Evolutionary conservation across 495 filamentous ascomycete genomes (phyloP).

Genomic region (Podospora didyma): DNA sequence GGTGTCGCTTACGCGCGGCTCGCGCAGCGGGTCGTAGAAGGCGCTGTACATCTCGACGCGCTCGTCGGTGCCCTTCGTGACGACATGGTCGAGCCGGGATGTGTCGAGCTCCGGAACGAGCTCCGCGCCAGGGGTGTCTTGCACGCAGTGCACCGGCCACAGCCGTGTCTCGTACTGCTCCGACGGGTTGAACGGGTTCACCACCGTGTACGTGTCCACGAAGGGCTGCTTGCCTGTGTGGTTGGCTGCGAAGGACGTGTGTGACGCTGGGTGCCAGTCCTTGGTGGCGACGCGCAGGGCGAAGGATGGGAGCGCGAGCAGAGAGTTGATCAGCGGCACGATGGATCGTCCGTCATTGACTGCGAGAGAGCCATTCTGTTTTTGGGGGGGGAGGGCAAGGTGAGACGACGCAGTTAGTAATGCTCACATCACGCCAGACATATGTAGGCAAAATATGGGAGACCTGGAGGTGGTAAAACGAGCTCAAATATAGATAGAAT

Average conservation of each 20-base stretch:
- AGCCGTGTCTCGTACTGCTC: slow-evolving; percentile 66
- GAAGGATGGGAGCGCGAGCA: slow-evolving; percentile 68
- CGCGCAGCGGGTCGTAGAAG: slow-evolving; percentile 66
- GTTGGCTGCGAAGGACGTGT: slow-evolving; percentile 87
- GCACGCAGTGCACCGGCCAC: slow-evolving; percentile 90
- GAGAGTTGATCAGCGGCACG: slow-evolving; percentile 65
- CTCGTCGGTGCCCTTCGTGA: slow-evolving; percentile 73
- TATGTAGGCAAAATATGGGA: no score
- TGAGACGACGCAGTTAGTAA: background rate
- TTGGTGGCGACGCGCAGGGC: slow-evolving; percentile 72
- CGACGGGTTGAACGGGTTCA: slow-evolving; percentile 60
- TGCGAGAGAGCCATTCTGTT: slow-evolving; percentile 75
- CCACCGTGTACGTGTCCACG: slow-evolving; percentile 54
- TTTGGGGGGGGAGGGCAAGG: background rate
- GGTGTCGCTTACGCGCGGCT: slow-evolving; percentile 53
- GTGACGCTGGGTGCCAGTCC: slow-evolving; percentile 81
- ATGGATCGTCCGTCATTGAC: slow-evolving; percentile 69
- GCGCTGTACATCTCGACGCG: slow-evolving; percentile 88
- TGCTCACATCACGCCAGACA: no score
- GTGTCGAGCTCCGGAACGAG: slow-evolving; percentile 71
- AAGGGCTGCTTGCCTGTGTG: slow-evolving; percentile 69
- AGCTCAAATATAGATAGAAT: no score
- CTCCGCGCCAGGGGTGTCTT: slow-evolving; percentile 65
- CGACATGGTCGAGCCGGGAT: slow-evolving; percentile 53
- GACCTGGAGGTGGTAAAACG: no score